These are phyloP conservation scores for Chamaenerion angustifolium DNA, from an alignment of 345 rosid genomes.

Conservation along the genomic window DNA sequence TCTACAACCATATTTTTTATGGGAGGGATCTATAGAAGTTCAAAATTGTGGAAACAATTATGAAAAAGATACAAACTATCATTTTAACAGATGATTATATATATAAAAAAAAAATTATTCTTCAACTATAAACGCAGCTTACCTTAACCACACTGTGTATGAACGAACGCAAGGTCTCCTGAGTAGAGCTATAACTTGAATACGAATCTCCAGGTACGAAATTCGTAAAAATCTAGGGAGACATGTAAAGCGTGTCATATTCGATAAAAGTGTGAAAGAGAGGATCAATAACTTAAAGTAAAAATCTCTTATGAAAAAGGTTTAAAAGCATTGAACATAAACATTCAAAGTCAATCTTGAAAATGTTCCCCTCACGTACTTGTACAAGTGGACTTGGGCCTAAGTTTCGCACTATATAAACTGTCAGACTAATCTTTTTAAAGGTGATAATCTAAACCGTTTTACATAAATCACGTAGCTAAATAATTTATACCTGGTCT, in stretches of 20 bases:
- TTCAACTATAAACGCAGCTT: slow-evolving; percentile 3
- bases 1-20: slow-evolving; percentile 78
- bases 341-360: too few species aligned
- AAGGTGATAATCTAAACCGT: too few species aligned
- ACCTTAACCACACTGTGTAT: slow-evolving; percentile 95
- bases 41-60: neutral
- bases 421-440: too few species aligned
- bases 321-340: slow-evolving; percentile 1
- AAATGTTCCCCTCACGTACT: too few species aligned
- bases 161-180: slow-evolving; percentile 76
- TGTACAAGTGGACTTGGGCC: too few species aligned
- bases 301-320: neutral
- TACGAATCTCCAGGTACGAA: slow-evolving; percentile 78
- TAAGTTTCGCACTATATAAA: too few species aligned
- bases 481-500: too few species aligned
- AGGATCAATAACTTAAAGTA: slow-evolving; percentile 1
- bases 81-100: too few species aligned
- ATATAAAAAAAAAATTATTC: neutral
- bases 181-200: slow-evolving; percentile 79
- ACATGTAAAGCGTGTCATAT: slow-evolving; percentile 11
- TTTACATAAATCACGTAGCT: too few species aligned
- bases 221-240: slow-evolving; percentile 51
- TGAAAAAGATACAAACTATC: too few species aligned
- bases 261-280: neutral
- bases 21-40: slow-evolving; percentile 55